Evolutionary conservation across 1,284 basidiomycete species (phyloP), one percentile per base, ranked within the genome.

Genomic region (Papiliotrema fonsecae): DNA sequence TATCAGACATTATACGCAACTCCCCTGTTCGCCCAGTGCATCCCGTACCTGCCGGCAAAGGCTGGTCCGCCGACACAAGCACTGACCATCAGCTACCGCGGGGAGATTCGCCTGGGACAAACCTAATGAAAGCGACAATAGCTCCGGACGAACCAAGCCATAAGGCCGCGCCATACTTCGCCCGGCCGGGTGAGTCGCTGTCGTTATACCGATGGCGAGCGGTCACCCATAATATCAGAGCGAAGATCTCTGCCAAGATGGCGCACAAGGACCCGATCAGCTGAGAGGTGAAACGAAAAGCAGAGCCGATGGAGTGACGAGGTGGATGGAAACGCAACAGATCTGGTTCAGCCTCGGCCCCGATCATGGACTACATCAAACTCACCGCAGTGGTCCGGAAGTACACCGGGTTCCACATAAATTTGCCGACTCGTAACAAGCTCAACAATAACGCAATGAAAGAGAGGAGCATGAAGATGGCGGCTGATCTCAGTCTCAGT

Each of bases 401-500:
- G 43, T 58, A 67, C 16, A 60, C 47, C 6, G 63, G 61, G 30
- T 63, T 56, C 54, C 56, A 59, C 54, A 54, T 52, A 47, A 55
- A 62, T 18, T 46, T 47, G 0, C 55, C 61, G 2, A 57, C 52
- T 45, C 42, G 56, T 16, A 56, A 42, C 13, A 63, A 38, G 32
- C 55, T 55, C 14, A 60, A 36, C 11, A 63, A 25, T 22, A 67
- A 54, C 4, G 60, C 50, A 26, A 65, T 31, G 22, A 59, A 54
- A 13, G 61, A 50, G 28, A 65, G 34, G 7, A 61, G 22, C 58
- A 61, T 58, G 47, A 61, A 49, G 4, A 56, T n/a, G 1, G 58
- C 55, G 10, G 57, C 61, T 64, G 36, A 18, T 19, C 40, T 26
- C 30, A 26, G 18, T 14, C n/a, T 18, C 32, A 24, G 37, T 14